Conservation (phyloP, 2,329 filamentous ascomycete genomes). For the Alternaria hordeiaustralica region DNA sequence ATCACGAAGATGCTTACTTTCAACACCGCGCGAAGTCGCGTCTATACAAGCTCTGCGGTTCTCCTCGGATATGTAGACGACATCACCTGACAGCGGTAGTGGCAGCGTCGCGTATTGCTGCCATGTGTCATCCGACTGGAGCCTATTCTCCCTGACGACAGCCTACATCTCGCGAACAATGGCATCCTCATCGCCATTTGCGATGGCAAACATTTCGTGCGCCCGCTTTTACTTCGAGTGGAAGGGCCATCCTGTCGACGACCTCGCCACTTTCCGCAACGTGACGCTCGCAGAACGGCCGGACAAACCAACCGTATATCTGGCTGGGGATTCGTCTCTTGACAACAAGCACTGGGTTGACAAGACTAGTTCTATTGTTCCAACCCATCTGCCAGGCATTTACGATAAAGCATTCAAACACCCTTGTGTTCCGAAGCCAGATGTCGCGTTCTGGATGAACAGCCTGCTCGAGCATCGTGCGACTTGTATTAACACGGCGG, state of each 20-base stretch:
- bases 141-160: neutral
- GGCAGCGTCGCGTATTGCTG: neutral
- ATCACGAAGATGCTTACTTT: neutral
- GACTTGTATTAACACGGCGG: constrained; percentile 45
- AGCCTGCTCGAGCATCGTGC: constrained; percentile 37
- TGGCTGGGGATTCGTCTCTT: constrained; percentile 49
- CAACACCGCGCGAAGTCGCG: neutral
- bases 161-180: neutral
- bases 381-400: constrained; percentile 32
- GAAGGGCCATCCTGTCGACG: constrained; percentile 43
- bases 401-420: constrained; percentile 34
- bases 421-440: constrained; percentile 34
- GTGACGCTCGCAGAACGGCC: constrained; percentile 29
- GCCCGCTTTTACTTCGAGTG: constrained; percentile 43
- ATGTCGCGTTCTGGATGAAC: constrained; percentile 50
- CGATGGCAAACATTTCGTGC: constrained; percentile 23
- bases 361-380: constrained; percentile 7
- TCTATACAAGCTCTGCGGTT: neutral
- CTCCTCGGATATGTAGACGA: neutral
- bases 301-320: constrained; percentile 42
- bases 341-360: constrained; percentile 50
- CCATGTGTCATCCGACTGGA: neutral
- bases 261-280: constrained; percentile 36
- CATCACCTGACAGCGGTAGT: neutral
- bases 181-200: neutral